Conservation (phyloP, 768 basidiomycete species). For the Tylopilus sp. region DNA sequence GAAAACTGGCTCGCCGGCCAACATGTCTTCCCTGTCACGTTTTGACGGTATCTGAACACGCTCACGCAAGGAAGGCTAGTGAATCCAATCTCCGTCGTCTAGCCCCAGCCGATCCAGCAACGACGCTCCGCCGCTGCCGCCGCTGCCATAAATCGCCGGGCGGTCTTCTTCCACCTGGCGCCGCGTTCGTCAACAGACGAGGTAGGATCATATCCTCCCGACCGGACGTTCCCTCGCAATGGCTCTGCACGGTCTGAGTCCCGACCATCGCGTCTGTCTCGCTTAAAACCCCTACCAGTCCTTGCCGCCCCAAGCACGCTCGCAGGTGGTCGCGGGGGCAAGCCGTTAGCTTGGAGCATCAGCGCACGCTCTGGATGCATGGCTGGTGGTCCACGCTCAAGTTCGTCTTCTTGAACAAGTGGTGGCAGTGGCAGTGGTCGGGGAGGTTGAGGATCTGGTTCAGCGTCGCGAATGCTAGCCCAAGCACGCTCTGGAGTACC, state of each 20-base stretch:
- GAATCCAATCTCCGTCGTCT: slow-evolving; percentile 12
- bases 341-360: slow-evolving; percentile 25
- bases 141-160: neutral
- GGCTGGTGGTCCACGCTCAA: slow-evolving; percentile 9
- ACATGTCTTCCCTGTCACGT: slow-evolving; percentile 30
- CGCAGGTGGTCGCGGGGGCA: slow-evolving; percentile 26
- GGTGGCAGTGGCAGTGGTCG: slow-evolving; percentile 3
- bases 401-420: slow-evolving; percentile 4
- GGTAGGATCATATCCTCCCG: neutral
- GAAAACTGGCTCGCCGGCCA: slow-evolving; percentile 10
- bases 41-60: slow-evolving; percentile 36
- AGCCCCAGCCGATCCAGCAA: slow-evolving; percentile 39
- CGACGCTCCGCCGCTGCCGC: slow-evolving; percentile 31
- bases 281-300: slow-evolving; percentile 17
- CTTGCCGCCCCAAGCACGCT: slow-evolving; percentile 12
- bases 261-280: slow-evolving; percentile 18
- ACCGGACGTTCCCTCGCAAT: slow-evolving; percentile 9
- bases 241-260: slow-evolving; percentile 21
- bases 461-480: slow-evolving; percentile 9
- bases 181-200: slow-evolving; percentile 16
- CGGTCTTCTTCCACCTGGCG: slow-evolving; percentile 17
- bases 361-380: slow-evolving; percentile 33
- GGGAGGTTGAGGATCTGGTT: neutral
- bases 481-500: slow-evolving; percentile 10
- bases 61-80: slow-evolving; percentile 32